A percentile compares a stretch with the other conserved stretches of the same genome.
Evolutionary conservation across 2,329 filamentous ascomycete genomes (phyloP).

Genomic region (Fusarium pseudoanthophilum): DNA sequence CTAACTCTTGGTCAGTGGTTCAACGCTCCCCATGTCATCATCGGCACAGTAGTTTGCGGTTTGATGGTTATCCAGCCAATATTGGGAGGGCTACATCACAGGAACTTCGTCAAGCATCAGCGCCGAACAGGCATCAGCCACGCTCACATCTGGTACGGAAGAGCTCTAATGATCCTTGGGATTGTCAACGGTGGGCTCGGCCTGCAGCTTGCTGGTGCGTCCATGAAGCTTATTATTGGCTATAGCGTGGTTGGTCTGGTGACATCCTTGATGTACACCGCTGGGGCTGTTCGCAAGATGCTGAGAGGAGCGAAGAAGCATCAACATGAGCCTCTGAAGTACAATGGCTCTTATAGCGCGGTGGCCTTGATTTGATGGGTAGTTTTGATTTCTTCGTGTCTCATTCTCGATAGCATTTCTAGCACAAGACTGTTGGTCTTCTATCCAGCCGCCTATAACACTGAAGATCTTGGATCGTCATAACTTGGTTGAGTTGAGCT

Average conservation of each 20-base stretch:
- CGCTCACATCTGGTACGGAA: slow-evolving; percentile 70
- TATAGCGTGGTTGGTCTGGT: not conserved
- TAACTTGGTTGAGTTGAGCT: no score
- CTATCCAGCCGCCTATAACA: fast-evolving
- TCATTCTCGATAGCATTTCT: not conserved
- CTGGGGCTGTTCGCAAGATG: not conserved
- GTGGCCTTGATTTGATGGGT: not conserved
- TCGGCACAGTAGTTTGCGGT: slow-evolving; percentile 64
- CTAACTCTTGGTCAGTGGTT: slow-evolving; percentile 55
- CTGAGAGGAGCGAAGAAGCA: not conserved
- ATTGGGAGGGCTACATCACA: slow-evolving; percentile 67
- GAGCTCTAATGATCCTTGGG: slow-evolving; percentile 65
- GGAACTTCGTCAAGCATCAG: slow-evolving; percentile 58
- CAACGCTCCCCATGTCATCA: slow-evolving; percentile 60
- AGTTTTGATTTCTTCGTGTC: not conserved
- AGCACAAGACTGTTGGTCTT: not conserved
- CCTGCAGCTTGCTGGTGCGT: slow-evolving; percentile 58
- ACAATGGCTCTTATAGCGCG: not conserved
- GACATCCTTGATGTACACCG: not conserved
- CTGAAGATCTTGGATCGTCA: fast-evolving
- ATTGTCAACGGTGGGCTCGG: slow-evolving; percentile 72
- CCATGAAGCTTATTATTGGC: not conserved
- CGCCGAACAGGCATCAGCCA: slow-evolving; percentile 62
- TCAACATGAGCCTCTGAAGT: not conserved
- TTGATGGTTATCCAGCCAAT: slow-evolving; percentile 67